phyloP scores from a whole-genome alignment of 257 asterid species.

The Rubia yunnanensis region DNA sequence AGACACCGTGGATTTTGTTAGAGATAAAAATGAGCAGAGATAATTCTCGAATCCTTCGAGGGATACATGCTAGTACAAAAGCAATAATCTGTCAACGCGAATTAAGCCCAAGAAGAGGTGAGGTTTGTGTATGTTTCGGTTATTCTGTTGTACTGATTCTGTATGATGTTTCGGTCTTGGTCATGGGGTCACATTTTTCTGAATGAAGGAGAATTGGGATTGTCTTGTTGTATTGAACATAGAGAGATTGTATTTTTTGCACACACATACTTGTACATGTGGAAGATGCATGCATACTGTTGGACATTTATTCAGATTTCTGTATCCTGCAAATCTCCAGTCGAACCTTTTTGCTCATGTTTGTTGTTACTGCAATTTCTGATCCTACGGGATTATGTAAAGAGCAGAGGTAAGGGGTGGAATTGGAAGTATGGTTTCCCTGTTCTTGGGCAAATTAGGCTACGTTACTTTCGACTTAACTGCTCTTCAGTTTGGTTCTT shows the following conservation, averaged over 20 bases:
- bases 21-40: neutral
- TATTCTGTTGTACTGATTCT: neutral
- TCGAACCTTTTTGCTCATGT: neutral
- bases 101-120: neutral
- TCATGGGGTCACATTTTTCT: neutral
- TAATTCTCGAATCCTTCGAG: neutral
- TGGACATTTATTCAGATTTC: neutral
- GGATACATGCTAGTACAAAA: neutral
- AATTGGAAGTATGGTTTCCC: neutral
- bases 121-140: neutral
- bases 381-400: neutral
- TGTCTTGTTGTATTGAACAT: neutral
- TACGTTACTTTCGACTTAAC: no score
- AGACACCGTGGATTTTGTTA: neutral
- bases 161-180: neutral
- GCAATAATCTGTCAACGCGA: neutral
- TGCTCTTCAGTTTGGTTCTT: neutral
- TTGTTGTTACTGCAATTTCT: neutral
- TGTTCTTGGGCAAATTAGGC: neutral
- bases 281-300: conserved; percentile 6
- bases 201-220: neutral
- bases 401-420: conserved; percentile 3
- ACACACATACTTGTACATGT: neutral
- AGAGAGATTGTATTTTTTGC: neutral
- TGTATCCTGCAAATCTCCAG: neutral